Base-by-base conservation (phyloP, 2,329 filamentous ascomycete species). In the Chaetothyriales sp. region DNA sequence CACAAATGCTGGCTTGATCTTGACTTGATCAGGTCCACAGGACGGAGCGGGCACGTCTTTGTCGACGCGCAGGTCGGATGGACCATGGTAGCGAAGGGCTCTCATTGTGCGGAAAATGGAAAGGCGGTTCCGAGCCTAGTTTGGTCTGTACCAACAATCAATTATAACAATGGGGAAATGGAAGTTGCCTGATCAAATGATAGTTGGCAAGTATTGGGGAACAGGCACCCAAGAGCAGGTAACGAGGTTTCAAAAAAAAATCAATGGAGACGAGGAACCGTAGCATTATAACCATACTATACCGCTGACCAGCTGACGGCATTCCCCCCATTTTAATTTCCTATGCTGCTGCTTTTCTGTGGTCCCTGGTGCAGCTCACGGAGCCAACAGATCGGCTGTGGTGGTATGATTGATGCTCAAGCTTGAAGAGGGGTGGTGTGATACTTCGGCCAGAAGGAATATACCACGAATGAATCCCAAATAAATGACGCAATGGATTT, bases 11-110 rank as follows among this genome's bases (percentile, higher is more conserved):
- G 53, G 54, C 29, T 56, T 53, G 43, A 56, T 54, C 58, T 68
- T 68, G 57, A 83, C 70, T 62, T 81, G 73, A 1, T 74, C 74
- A 7, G 70, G 64, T 4, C 70, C 67, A 51, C 76, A 74, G 44
- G 56, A 43, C 1, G 65, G 65, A 52, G 67, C 66, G 19, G 64
- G 58, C 13, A 69, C 58, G 49, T 67, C 60, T 33, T 67, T 25
- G 18, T 62, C 65, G 20, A 69, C 50, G 9, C 67, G 64, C 51
- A 68, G 57, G 54, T 69, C 67, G 10, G 60, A 58, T 40, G 56
- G 54, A 22, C 64, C 67, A 51, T 69, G 64, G 56, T 66, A 69
- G 6, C 67, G 63, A 44, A 67, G 61, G 8, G 67, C 66, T 54
- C 64, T 61, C 66, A 68, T 67, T 1, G 43, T 54, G 6, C 6